phyloP scores from a whole-genome alignment of 2,329 filamentous ascomycete species.

The Fusarium acutatum region DNA sequence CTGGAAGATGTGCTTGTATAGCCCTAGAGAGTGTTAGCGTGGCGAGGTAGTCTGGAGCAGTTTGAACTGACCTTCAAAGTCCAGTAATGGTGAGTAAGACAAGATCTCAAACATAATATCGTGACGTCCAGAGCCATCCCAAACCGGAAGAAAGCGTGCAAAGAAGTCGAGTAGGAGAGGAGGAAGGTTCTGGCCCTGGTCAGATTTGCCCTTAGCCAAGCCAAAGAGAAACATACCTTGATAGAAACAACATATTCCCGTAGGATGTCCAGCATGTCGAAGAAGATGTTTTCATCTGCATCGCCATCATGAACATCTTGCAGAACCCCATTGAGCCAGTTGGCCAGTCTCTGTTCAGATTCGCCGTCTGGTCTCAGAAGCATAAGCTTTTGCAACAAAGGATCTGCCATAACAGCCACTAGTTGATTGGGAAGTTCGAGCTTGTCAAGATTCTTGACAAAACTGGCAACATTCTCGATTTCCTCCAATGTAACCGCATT shows the following conservation, averaged over 20 bases:
- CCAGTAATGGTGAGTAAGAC: slow-evolving; percentile 60
- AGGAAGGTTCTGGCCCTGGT: slow-evolving; percentile 52
- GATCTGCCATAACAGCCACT: slow-evolving; percentile 78
- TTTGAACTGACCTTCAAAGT: slow-evolving; percentile 61
- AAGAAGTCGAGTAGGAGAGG: slow-evolving; percentile 61
- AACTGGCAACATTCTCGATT: slow-evolving; percentile 73
- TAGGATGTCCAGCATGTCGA: slow-evolving; percentile 64
- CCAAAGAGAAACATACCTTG: slow-evolving; percentile 55
- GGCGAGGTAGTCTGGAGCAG: background rate
- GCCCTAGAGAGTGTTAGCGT: slow-evolving; percentile 52
- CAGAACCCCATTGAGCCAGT: slow-evolving; percentile 67
- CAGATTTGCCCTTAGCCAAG: background rate
- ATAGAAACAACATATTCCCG: slow-evolving; percentile 63
- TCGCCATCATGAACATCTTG: slow-evolving; percentile 64
- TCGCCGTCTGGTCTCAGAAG: slow-evolving; percentile 67
- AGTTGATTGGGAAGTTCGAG: slow-evolving; percentile 86
- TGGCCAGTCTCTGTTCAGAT: slow-evolving; percentile 61
- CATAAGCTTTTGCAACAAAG: slow-evolving; percentile 79
- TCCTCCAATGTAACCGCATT: slow-evolving; percentile 77
- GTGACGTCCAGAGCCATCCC: slow-evolving; percentile 68
- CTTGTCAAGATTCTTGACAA: slow-evolving; percentile 77
- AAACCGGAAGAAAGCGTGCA: slow-evolving; percentile 62
- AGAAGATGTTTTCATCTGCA: slow-evolving; percentile 56
- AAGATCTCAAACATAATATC: slow-evolving; percentile 66
- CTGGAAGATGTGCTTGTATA: slow-evolving; percentile 58